Base-by-base conservation (phyloP, 1,284 basidiomycete genomes). In the Malassezia sp. region DNA sequence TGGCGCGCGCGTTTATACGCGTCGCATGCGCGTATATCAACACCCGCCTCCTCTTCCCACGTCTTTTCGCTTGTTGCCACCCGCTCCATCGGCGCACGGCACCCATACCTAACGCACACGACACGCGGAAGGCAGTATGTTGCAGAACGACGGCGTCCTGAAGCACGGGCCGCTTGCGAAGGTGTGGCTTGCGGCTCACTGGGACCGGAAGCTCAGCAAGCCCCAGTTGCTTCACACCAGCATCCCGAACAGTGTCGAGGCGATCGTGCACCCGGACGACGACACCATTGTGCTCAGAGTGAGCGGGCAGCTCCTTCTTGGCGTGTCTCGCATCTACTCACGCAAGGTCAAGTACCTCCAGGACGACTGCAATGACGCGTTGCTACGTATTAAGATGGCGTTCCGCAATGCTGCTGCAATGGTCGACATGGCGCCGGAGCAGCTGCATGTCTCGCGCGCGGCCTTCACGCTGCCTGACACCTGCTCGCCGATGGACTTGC, bases 151-250 rank as follows among this genome's bases (percentile, higher is more conserved):
- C 71, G 81, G 84, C 36, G 85, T 93, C 71, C 78, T 93, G 55
- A 84, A 89, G 68, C 82, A 87, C 50, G 91, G 91, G 38, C 86
- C 90, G 7, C 77, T 97, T 28, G 90, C 87, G 33, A 87, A 84
- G 74, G 87, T 97, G 75, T 97, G 91, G 91, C 82, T 96, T 41
- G 91, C 91, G 20, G 91, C 93, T 1, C 91, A 96, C 76, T 90
- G 91, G 81, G 89, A 96, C 73, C 81, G 88, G 64, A 95, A 95
- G 75, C 80, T 97, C 61, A 89, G 85, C 65, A 97, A 97, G 73
- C 81, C 84, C 24, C 86, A 91, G 70, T 86, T 90, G 0, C 74
- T 95, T 2, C 84, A 89, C 65, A 89, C 90, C 0, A 86, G 91
- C 71, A 91, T 97, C 47, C 85, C 83, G 52, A 81, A 93, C 71